Base-by-base conservation (phyloP, 768 basidiomycete genomes). In the Rhizopogon salebrosus region DNA sequence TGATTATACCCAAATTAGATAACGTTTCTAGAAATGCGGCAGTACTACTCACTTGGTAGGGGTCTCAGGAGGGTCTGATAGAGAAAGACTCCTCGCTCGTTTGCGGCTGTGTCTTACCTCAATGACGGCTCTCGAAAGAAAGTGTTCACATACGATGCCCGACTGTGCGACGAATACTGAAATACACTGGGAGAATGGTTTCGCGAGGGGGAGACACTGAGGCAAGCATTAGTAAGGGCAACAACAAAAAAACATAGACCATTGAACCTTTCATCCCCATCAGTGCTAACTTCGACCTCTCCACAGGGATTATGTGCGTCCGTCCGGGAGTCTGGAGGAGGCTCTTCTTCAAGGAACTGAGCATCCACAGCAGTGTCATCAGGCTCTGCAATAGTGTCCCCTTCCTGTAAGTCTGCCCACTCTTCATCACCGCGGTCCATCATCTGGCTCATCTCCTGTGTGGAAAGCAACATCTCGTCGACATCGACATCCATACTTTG, bases 371-470 rank as follows among this genome's bases (percentile, higher is more conserved):
- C 48, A 41, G 31, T 20, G 11, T 56, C 57, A 23, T 59, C 55
- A 11, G 54, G 26, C 24, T 36, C 39, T 18, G 57, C 59, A 42
- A 64, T 57, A 6, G 13, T 43, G 40, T 67, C 62, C 8, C 39
- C 54, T 14, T 60, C 34, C 26, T 56, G 45, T 6, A 31, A 54
- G 11, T 58, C 49, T 27, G 34, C 45, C 65, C 57, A 64, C n/a
- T 66, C 64, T 6, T 54, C 49, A 42, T 62, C 63, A 31, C 54
- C 59, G 5, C 11, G 34, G 3, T 59, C 59, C 24, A 57, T 56
- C 7, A 60, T 54, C 37, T 70, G 62, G 39, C 64, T 62, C 35
- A 74, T 69, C 23, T 70, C 66, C 48, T 72, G 69, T 50, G 66
- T 70, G 10, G 64, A 64, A 20, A 73, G 50, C 38, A 67, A 53